Base-by-base conservation (phyloP, 2,329 filamentous ascomycete species). In the Drechslerella coelobrocha region DNA sequence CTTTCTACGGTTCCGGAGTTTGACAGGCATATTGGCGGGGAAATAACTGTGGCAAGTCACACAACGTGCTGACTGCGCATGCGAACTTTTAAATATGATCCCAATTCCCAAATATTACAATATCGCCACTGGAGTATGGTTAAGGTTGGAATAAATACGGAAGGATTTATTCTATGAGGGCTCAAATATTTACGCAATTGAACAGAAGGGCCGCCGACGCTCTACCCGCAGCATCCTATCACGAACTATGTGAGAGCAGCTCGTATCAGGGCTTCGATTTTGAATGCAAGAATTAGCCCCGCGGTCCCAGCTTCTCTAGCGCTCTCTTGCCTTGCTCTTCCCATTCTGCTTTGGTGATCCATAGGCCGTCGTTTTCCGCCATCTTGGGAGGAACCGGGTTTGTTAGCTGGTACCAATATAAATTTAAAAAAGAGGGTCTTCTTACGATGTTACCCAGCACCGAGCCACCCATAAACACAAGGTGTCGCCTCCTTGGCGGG, bases 281-380 rank as follows among this genome's bases (percentile, higher is more conserved):
- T 14, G 4, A 3, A 19, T 41, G 4, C 2, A 48, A 26, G n/a
- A 23, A 10, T 12, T 55, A 66, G 19, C 61, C 61, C 85, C 93
- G 88, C 54, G 92, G 91, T 12, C 94, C 94, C 76, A 99, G 83
- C 84, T 97, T 99, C 82, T 95, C 91, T 78, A 99, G 81, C 71
- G 90, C 88, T 65, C 89, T 85, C 37, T 89, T 79, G 39, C 94
- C 94, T 79, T 97, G 89, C 81, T 99, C 94, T 77, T 94, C 86
- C 94, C 94, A 99, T 81, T 99, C 94, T 77, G 90, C 85, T 84
- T 96, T 96, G 75, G 89, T 90, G 77, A 99, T 92, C 94, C 94
- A 99, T 94, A 97, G 97, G 79, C 89, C 90, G 80, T 97, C 91
- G 82, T 97, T 97, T 81, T 97, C 92, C 48, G 94, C 92, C 89